Percentiles rank a stretch among this genome's conserved stretches.
Evolutionary conservation across 73 alveolate species (phyloP).

Genomic region (Paraurostyla sp.): DNA sequence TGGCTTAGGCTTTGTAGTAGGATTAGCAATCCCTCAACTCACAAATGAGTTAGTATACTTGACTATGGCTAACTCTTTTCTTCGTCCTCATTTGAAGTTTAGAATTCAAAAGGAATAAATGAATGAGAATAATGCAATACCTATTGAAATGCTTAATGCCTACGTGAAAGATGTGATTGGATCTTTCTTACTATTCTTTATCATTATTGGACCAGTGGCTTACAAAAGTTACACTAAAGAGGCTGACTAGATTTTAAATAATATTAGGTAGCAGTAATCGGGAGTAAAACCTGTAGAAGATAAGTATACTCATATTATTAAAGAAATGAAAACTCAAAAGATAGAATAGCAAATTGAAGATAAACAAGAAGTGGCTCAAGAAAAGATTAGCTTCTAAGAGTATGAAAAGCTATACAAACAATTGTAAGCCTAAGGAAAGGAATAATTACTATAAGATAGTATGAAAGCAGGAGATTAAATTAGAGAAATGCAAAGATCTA

Average conservation of each 20-base stretch:
- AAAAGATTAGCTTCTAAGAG: conserved; percentile 9
- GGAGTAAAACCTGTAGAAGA: too few relatives aligned
- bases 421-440: background rate
- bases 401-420: background rate
- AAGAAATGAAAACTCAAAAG: background rate
- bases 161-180: conserved; percentile 2
- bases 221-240: background rate
- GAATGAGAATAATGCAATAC: background rate
- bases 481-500: too few relatives aligned
- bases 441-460: background rate
- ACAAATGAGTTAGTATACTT: background rate
- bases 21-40: background rate
- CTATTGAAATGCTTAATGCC: background rate
- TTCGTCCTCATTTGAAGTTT: conserved; percentile 13
- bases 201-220: conserved; percentile 1
- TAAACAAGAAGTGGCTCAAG: background rate
- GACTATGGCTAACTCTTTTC: conserved; percentile 1
- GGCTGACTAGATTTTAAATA: background rate
- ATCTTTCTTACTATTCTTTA: conserved; percentile 1
- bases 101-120: background rate
- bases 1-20: background rate
- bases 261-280: background rate
- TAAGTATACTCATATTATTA: background rate
- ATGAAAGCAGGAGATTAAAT: background rate
- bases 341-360: background rate